A percentile compares a stretch with the other conserved stretches of the same genome.
Evolutionary conservation across 345 rosid genomes (phyloP).

Genomic region (Pugionium cornutum): DNA sequence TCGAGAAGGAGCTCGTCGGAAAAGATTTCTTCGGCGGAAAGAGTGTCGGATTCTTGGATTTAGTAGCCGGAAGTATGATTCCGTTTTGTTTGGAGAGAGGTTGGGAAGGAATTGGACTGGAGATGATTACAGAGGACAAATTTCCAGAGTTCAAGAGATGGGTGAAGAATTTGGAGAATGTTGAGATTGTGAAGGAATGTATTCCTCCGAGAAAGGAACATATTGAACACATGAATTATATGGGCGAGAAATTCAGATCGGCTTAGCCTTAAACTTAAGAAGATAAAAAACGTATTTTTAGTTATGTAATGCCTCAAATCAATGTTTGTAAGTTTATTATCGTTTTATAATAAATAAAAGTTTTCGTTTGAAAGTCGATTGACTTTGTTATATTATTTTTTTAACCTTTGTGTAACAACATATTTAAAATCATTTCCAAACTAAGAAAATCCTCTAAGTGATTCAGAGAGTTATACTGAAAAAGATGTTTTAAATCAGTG

Average conservation of each 20-base stretch:
- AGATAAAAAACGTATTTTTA: neutral
- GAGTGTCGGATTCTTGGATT: slow-evolving; percentile 40
- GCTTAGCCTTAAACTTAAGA: neutral
- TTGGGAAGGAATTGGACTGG: slow-evolving; percentile 35
- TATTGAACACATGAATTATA: slow-evolving; percentile 32
- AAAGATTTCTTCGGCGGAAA: slow-evolving; percentile 48
- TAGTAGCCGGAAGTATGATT: slow-evolving; percentile 33
- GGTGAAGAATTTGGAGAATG: slow-evolving; percentile 21
- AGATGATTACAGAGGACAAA: slow-evolving; percentile 35
- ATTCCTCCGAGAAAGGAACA: slow-evolving; percentile 41
- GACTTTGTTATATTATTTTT: too few species aligned
- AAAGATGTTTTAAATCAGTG: too few species aligned
- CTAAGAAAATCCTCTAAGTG: too few species aligned
- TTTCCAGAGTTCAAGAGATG: slow-evolving; percentile 29
- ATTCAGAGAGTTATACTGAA: too few species aligned
- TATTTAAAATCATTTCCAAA: too few species aligned
- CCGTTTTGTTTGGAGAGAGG: slow-evolving; percentile 39
- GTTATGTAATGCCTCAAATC: neutral
- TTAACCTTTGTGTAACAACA: too few species aligned
- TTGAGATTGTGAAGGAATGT: slow-evolving; percentile 31
- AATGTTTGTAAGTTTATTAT: slow-evolving; percentile 16
- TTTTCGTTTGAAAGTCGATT: neutral
- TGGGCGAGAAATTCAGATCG: slow-evolving; percentile 16
- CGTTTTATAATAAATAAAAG: neutral
- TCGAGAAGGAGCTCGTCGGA: slow-evolving; percentile 43